Conservation (phyloP, 2,329 filamentous ascomycete species). For the Sclerotinia subarctica region DNA sequence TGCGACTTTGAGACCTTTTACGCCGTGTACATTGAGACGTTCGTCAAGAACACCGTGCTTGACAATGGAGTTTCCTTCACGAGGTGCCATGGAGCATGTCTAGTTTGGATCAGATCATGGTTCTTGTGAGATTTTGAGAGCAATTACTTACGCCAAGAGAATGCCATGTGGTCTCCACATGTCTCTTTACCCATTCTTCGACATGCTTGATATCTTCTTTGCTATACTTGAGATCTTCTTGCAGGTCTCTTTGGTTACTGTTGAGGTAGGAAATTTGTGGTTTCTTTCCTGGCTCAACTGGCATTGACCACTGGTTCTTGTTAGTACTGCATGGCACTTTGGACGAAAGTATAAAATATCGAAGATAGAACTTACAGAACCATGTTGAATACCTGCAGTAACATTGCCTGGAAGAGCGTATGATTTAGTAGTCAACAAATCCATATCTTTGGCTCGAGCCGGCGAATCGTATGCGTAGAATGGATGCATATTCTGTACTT, state of each 20-base stretch:
- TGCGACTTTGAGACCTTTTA: slow-evolving; percentile 44
- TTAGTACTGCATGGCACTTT: not conserved
- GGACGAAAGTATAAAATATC: not conserved
- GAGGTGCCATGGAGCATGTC: slow-evolving; percentile 47
- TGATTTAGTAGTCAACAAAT: slow-evolving; percentile 69
- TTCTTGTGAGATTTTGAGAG: not conserved
- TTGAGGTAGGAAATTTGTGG: slow-evolving; percentile 51
- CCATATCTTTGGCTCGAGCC: slow-evolving; percentile 68
- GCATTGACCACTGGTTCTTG: slow-evolving; percentile 55
- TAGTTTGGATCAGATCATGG: slow-evolving; percentile 25
- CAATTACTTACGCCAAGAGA: slow-evolving; percentile 41
- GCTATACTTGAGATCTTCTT: slow-evolving; percentile 64
- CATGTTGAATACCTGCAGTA: slow-evolving; percentile 44
- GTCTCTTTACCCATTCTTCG: slow-evolving; percentile 59
- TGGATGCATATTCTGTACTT: slow-evolving; percentile 58
- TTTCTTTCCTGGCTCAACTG: slow-evolving; percentile 52
- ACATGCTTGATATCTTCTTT: slow-evolving; percentile 52
- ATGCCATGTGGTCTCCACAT: slow-evolving; percentile 44
- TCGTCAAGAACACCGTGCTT: slow-evolving; percentile 47
- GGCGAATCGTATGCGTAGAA: slow-evolving; percentile 69
- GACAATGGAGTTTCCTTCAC: slow-evolving; percentile 67
- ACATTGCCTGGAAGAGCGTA: slow-evolving; percentile 60
- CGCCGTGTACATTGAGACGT: slow-evolving; percentile 42
- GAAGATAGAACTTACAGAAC: slow-evolving; percentile 42
- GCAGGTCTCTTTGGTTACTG: slow-evolving; percentile 58